A percentile compares a stretch with the other conserved stretches of the same genome.
Evolutionary conservation across 257 asterid genomes (phyloP).

Genomic region (Scutellaria baicalensis): DNA sequence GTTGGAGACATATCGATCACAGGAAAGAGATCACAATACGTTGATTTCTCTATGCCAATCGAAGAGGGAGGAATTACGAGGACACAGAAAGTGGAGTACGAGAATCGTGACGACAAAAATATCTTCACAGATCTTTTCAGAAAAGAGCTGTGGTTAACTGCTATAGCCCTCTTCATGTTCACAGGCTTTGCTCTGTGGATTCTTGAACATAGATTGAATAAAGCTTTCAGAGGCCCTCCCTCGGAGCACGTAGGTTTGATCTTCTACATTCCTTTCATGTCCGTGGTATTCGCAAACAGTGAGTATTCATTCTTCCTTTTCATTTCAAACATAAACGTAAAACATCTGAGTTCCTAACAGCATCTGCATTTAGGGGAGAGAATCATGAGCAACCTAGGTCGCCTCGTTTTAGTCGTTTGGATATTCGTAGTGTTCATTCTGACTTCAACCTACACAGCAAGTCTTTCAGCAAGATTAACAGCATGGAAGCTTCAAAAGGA

Average conservation of each 20-base stretch:
- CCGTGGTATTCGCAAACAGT: constrained; percentile 37
- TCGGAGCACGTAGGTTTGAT: constrained; percentile 33
- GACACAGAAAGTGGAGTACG: constrained; percentile 9
- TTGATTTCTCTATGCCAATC: constrained; percentile 38
- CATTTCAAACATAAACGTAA: background rate
- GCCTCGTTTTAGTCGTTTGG: constrained; percentile 37
- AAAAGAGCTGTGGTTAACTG: constrained; percentile 29
- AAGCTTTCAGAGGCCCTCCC: constrained; percentile 34
- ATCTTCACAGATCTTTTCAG: constrained; percentile 32
- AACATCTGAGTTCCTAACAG: background rate
- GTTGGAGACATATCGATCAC: constrained; percentile 43
- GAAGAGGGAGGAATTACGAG: constrained; percentile 30
- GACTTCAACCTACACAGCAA: constrained; percentile 32
- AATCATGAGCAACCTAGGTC: constrained; percentile 31
- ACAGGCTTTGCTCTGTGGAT: constrained; percentile 37
- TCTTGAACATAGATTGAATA: constrained; percentile 36
- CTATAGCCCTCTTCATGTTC: constrained; percentile 18
- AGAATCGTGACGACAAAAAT: constrained; percentile 11
- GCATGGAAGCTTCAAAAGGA: constrained; percentile 18
- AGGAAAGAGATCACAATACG: constrained; percentile 21
- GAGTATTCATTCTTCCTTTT: background rate
- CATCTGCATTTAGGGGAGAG: constrained; percentile 27
- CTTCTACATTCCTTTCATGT: constrained; percentile 37
- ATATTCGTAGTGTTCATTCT: constrained; percentile 37
- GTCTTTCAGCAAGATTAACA: constrained; percentile 38